Evolutionary conservation across 2,329 filamentous ascomycete genomes (phyloP).

Genomic region (Fusarium continuum): DNA sequence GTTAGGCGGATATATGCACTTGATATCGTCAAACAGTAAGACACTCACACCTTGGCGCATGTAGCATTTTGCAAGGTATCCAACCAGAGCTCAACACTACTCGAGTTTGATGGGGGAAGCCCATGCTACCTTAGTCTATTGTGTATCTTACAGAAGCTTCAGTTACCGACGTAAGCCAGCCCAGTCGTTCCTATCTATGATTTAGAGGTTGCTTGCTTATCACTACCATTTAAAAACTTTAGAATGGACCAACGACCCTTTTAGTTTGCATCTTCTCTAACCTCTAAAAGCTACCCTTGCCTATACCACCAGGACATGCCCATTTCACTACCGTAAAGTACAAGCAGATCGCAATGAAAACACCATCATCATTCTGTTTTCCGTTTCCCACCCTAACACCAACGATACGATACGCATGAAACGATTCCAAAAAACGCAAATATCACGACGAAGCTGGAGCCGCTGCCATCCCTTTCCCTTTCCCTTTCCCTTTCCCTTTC

Average conservation of each 20-base stretch:
- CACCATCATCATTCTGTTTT: slow-evolving; percentile 38
- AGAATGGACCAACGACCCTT: slow-evolving; percentile 21
- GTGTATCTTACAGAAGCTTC: neutral
- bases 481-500: no score
- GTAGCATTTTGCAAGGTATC: neutral
- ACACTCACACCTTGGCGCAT: no score
- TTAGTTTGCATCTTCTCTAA: slow-evolving; percentile 45
- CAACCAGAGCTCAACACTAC: slow-evolving; percentile 1
- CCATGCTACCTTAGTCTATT: no score
- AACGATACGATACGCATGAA: neutral
- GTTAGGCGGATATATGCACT: no score
- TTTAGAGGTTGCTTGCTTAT: no score
- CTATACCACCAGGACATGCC: slow-evolving; percentile 18
- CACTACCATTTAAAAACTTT: neutral
- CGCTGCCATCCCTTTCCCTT: neutral
- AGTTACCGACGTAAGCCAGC: neutral
- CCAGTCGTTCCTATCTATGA: neutral
- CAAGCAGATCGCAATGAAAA: slow-evolving; percentile 20
- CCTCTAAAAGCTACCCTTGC: slow-evolving; percentile 40
- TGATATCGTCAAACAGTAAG: no score
- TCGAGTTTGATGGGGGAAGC: neutral
- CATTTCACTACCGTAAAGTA: slow-evolving; percentile 10
- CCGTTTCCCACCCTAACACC: slow-evolving; percentile 17
- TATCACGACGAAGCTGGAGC: neutral
- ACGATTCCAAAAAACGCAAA: neutral